Evolutionary conservation across 306 rosid genomes (phyloP).

Genomic region (Vigna trinervia): DNA sequence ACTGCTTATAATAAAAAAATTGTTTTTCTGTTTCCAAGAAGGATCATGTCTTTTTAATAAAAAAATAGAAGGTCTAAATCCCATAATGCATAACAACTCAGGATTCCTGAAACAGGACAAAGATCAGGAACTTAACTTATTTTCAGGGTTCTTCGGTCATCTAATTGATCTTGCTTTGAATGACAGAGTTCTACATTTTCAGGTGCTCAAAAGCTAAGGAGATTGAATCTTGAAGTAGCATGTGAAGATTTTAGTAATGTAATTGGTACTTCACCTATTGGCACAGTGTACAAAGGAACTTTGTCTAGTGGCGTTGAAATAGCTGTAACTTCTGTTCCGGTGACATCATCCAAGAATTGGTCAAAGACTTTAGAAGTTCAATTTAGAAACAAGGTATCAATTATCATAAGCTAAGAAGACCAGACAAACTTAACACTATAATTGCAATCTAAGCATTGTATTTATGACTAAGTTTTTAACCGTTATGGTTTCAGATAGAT

Average conservation of each 20-base stretch:
- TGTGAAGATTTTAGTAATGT: slow-evolving; percentile 99
- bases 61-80: background rate
- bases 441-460: slow-evolving; percentile 25
- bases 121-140: slow-evolving; percentile 4
- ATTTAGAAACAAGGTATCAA: slow-evolving; percentile 83
- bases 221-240: slow-evolving; percentile 79
- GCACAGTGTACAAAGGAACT: slow-evolving; percentile 90
- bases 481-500: slow-evolving; percentile 61
- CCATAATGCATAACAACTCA: background rate
- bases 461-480: slow-evolving; percentile 40
- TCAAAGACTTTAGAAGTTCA: slow-evolving; percentile 66
- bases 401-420: slow-evolving; percentile 29
- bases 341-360: slow-evolving; percentile 66
- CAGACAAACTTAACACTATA: background rate
- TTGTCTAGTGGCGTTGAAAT: slow-evolving; percentile 94
- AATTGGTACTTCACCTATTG: slow-evolving; percentile 70
- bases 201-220: slow-evolving; percentile 90
- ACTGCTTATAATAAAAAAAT: background rate
- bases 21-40: background rate
- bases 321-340: slow-evolving; percentile 70
- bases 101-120: slow-evolving; percentile 22
- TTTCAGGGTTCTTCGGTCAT: slow-evolving; percentile 10
- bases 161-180: slow-evolving; percentile 9
- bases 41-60: background rate
- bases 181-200: slow-evolving; percentile 32